Conservation (phyloP, 139 green algal species). For the Axilococcus clingmanii region DNA sequence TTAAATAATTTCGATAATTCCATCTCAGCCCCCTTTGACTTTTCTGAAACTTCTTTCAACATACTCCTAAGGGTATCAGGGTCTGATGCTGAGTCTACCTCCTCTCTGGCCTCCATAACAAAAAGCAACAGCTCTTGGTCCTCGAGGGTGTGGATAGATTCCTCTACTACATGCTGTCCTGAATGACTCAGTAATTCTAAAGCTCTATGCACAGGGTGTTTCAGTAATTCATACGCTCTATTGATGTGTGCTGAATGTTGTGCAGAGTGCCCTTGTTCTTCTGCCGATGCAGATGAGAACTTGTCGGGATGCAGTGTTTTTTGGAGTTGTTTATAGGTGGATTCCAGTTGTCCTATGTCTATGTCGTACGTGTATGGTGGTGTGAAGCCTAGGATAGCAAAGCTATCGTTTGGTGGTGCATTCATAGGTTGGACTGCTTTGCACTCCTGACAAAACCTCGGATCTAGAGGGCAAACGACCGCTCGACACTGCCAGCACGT, state of each 20-base stretch:
- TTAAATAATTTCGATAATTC: not conserved
- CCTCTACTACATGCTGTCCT: not conserved
- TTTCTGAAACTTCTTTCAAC: not conserved
- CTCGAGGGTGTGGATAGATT: not conserved
- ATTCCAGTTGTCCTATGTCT: not conserved
- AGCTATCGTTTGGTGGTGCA: too few species aligned
- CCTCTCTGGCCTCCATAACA: conserved; percentile 1
- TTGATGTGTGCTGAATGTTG: not conserved
- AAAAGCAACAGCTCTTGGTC: not conserved
- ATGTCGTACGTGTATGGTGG: too few species aligned
- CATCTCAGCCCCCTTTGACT: not conserved
- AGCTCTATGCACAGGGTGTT: not conserved
- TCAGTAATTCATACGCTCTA: not conserved
- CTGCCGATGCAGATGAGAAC: not conserved
- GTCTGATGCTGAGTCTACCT: not conserved
- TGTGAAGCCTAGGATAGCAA: too few species aligned
- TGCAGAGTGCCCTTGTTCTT: not conserved
- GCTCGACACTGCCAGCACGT: too few species aligned
- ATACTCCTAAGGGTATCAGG: conserved; percentile 1
- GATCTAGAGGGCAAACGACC: too few species aligned
- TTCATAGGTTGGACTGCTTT: too few species aligned
- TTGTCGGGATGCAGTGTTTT: conserved; percentile 3
- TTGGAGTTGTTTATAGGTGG: not conserved
- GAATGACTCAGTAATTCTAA: not conserved
- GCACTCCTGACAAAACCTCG: too few species aligned